Base-by-base conservation (phyloP, 768 basidiomycete genomes). In the Pleurotus salmoneostramineus region DNA sequence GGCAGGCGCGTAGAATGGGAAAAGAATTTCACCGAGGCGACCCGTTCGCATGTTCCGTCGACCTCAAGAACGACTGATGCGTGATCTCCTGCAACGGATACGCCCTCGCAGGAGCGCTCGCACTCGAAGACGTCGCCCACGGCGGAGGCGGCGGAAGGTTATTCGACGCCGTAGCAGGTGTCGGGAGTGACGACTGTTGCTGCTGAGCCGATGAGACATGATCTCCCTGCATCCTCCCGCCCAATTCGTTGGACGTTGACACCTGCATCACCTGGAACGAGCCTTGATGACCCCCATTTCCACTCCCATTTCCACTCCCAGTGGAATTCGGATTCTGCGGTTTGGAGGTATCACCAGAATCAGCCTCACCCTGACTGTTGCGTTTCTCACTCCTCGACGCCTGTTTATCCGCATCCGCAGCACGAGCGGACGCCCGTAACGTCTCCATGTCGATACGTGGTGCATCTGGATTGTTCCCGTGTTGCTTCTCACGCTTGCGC, bases 401-500 rank as follows among this genome's bases (percentile, higher is more conserved):
- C 46, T 63, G 62, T 61, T 76, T 77, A 10, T 78, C 76, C 21
- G 67, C 52, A 50, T 84, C 82, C 8, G 80, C 79, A 4, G 84
- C 83, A n/a, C 84, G 71, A 1, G 85, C 81, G 46, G 86, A 91
- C 31, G 87, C 88, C 8, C 89, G 85, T 49, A 92, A 73, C 44
- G 82, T 90, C 61, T 91, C 89, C 69, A 92, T 77, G 66, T 90
- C 88, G 57, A 92, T 89, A 34, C 75, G 79, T 32, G 78, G 78
- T 3, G 70, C 68, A 44, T 84, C 79, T 15, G 86, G 83, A 45
- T 82, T 83, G n/a, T 77, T 71, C 7, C 74, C 77, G 17, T 77
- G 68, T 12, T 76, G 76, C 68, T 91, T 91, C 48, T 90, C 88
- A 45, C 85, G 80, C 66, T 91, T 91, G 50, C 90, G 84, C 74